phyloP scores from a whole-genome alignment of 1,139 yeast genomes.

The Kodamaea anthophila region DNA sequence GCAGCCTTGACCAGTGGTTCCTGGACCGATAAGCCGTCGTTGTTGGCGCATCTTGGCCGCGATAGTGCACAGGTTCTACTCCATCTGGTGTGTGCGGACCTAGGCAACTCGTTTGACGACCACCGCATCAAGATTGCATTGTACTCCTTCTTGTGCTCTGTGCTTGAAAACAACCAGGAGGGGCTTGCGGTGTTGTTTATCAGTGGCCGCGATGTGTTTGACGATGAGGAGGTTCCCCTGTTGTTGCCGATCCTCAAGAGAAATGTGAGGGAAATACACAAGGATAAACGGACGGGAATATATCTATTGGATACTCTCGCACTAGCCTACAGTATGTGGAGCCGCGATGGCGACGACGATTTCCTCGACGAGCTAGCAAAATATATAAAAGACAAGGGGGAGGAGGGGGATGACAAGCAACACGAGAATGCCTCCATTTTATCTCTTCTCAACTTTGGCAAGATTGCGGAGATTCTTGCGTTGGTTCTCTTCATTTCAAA shows the following conservation, averaged over 20 bases:
- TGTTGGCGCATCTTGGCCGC: slow-evolving; percentile 74
- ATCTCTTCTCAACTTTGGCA: slow-evolving; percentile 55
- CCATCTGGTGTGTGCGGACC: slow-evolving; percentile 52
- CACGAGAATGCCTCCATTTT: too few relatives aligned
- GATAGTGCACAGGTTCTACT: slow-evolving; percentile 55
- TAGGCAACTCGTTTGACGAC: slow-evolving; percentile 55
- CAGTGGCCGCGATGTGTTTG: slow-evolving; percentile 59
- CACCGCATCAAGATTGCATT: slow-evolving; percentile 50
- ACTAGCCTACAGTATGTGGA: slow-evolving; percentile 64
- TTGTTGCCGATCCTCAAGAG: slow-evolving; percentile 56
- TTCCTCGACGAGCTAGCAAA: slow-evolving; percentile 48
- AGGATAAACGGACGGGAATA: slow-evolving; percentile 46
- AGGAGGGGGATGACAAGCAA: slow-evolving; percentile 17
- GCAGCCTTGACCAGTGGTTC: slow-evolving; percentile 56
- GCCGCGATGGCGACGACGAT: slow-evolving; percentile 45
- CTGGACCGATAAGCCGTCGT: slow-evolving; percentile 65
- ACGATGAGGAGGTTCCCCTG: slow-evolving; percentile 29
- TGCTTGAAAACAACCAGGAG: slow-evolving; percentile 67
- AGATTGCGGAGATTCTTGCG: slow-evolving; percentile 71
- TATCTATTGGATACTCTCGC: slow-evolving; percentile 63
- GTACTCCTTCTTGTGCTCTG: slow-evolving; percentile 70
- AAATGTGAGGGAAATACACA: slow-evolving; percentile 45
- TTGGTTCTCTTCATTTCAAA: slow-evolving; percentile 60
- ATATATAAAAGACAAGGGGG: slow-evolving; percentile 26
- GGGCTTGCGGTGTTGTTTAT: slow-evolving; percentile 76